phyloP scores from a whole-genome alignment of 2,329 filamentous ascomycete genomes.

The Trichoderma koningiopsis region DNA sequence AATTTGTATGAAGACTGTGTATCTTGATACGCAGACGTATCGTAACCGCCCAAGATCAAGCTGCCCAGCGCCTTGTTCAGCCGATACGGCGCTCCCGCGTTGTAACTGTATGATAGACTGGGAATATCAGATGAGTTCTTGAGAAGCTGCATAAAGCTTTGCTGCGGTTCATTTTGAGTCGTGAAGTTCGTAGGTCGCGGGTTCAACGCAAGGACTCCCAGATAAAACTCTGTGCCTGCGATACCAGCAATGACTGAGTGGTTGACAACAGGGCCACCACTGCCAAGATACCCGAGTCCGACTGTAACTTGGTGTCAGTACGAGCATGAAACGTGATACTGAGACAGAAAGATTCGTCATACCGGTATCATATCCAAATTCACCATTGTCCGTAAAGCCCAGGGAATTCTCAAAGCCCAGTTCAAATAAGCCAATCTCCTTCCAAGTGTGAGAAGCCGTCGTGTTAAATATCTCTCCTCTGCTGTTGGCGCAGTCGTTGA shows the following conservation, averaged over 20 bases:
- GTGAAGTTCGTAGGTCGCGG: constrained; percentile 26
- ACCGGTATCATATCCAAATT: constrained; percentile 26
- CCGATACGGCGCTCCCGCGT: constrained; percentile 23
- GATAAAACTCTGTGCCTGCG: constrained; percentile 25
- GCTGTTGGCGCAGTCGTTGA: constrained; percentile 20
- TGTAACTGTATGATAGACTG: constrained; percentile 26
- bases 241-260: constrained; percentile 25
- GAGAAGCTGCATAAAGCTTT: constrained; percentile 25
- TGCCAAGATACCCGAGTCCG: constrained; percentile 25
- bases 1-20: constrained; percentile 16
- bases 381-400: constrained; percentile 23
- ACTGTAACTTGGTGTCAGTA: constrained; percentile 1
- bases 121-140: constrained; percentile 25
- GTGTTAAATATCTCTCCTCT: constrained; percentile 24
- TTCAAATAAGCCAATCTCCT: constrained; percentile 17
- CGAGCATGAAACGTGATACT: not conserved
- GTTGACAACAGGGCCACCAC: constrained; percentile 27
- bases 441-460: constrained; percentile 22
- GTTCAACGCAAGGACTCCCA: constrained; percentile 23
- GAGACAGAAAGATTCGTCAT: not conserved
- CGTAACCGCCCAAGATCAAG: constrained; percentile 24
- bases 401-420: constrained; percentile 24
- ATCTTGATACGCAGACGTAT: constrained; percentile 20
- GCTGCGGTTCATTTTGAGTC: constrained; percentile 26
- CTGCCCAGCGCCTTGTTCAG: constrained; percentile 25